Conservation (phyloP, 2,329 filamentous ascomycete species). For the Penicillium sp. region DNA sequence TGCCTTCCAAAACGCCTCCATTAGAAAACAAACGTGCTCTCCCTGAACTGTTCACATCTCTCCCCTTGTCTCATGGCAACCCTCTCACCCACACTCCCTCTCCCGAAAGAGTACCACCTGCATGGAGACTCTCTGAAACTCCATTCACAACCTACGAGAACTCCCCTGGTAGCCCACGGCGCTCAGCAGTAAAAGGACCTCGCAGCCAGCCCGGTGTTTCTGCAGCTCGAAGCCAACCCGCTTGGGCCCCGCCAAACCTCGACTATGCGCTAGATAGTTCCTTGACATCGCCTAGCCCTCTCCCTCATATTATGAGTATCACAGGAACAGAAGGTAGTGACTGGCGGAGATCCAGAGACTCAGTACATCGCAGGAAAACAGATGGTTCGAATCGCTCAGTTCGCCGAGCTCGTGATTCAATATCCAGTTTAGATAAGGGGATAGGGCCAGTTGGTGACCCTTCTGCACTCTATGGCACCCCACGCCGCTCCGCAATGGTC, state of each 20-base stretch:
- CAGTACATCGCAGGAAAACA: slow-evolving; percentile 26
- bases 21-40: slow-evolving; percentile 22
- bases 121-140: slow-evolving; percentile 27
- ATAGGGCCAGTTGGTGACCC: slow-evolving; percentile 10
- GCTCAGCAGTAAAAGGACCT: slow-evolving; percentile 34
- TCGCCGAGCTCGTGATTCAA: slow-evolving; percentile 12
- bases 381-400: slow-evolving; percentile 16
- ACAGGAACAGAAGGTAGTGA: slow-evolving; percentile 25
- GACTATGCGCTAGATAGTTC: not conserved
- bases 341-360: slow-evolving; percentile 29
- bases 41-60: slow-evolving; percentile 27
- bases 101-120: slow-evolving; percentile 24
- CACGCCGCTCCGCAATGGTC: slow-evolving; percentile 17
- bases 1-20: slow-evolving; percentile 12
- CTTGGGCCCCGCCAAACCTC: slow-evolving; percentile 12
- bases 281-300: slow-evolving; percentile 8
- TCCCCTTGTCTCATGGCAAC: slow-evolving; percentile 16
- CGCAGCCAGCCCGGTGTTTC: slow-evolving; percentile 29
- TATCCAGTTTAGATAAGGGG: slow-evolving; percentile 1
- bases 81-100: slow-evolving; percentile 31
- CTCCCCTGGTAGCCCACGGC: slow-evolving; percentile 31
- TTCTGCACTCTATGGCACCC: slow-evolving; percentile 7
- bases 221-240: slow-evolving; percentile 21
- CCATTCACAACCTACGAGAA: slow-evolving; percentile 28
- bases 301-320: slow-evolving; percentile 17